These are phyloP conservation scores for Parastagonospora avenae DNA, from an alignment of 2,329 filamentous ascomycete species.

Conservation along the genomic window DNA sequence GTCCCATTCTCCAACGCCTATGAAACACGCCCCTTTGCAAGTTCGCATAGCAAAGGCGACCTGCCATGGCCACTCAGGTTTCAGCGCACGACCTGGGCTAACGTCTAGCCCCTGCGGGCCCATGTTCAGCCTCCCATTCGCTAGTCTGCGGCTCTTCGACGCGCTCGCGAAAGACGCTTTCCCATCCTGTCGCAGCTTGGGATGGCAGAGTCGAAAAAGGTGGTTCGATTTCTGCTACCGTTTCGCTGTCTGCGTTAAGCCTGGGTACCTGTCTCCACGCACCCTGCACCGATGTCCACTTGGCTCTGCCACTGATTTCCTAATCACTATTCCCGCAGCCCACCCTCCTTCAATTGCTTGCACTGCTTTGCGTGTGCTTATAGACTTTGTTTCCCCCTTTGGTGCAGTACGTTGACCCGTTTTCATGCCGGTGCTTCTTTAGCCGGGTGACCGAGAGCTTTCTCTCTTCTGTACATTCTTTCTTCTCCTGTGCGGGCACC, in stretches of 20 bases:
- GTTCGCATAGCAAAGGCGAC: constrained; percentile 25
- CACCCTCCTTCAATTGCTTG: constrained; percentile 14
- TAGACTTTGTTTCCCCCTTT: constrained; percentile 46
- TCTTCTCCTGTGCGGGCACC: constrained; percentile 48
- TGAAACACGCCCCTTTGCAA: constrained; percentile 32
- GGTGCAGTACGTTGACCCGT: constrained; percentile 33
- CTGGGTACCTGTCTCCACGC: constrained; percentile 33
- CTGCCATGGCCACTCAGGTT: constrained; percentile 35
- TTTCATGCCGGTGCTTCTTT: constrained; percentile 48
- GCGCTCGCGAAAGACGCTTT: constrained; percentile 30
- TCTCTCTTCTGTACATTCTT: constrained; percentile 30
- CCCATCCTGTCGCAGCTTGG: constrained; percentile 39
- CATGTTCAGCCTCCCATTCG: constrained; percentile 31
- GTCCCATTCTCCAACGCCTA: constrained; percentile 27
- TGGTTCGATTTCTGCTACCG: constrained; percentile 44
- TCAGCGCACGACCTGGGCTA: constrained; percentile 26
- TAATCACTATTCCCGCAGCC: constrained; percentile 22
- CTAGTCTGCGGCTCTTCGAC: constrained; percentile 27
- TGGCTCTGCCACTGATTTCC: constrained; percentile 36
- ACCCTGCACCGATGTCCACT: constrained; percentile 34
- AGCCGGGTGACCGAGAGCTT: constrained; percentile 40
- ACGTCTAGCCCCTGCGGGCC: constrained; percentile 18
- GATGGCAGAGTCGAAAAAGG: constrained; percentile 25
- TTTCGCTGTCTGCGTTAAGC: constrained; percentile 37
- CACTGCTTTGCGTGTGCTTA: constrained; percentile 38